Base-by-base conservation (phyloP, 495 filamentous ascomycete species). In the Annulohypoxylon bovei region DNA sequence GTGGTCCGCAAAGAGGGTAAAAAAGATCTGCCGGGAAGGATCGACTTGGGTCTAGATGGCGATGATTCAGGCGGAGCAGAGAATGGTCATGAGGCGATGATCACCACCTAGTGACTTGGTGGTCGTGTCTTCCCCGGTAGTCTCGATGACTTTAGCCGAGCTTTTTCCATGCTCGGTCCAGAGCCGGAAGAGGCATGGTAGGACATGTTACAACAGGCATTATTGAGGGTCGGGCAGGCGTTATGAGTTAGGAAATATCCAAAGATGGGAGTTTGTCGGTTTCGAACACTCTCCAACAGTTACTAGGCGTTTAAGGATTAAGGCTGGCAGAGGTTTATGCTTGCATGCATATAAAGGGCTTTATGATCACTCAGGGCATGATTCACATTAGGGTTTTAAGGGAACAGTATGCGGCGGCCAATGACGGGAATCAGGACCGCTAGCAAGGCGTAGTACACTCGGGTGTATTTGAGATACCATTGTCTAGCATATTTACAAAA, bases 1-100 rank as follows among this genome's bases (percentile, higher is more conserved):
- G 90, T 90, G 67, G 92, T 91, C 12, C 81, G 92, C 64, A 75
- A 75, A 39, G 86, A 90, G 28, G 82, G 86, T 35, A 94, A 91
- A 73, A 91, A 88, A 71, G 88, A 94, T 68, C 77, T 98, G 7
- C 95, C 93, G 1, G 83, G 88, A 18, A 81, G 80, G 37, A 81
- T 97, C 54, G 89, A 91, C 27, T 81, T 97, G 40, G 93, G 92
- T 7, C 84, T 97, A 2, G 85, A 87, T 73, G 78, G 73, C 68
- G 85, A 78, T 64, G 79, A 82, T 40, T 72, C 73, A 20, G 79
- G 78, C 42, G 68, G 28, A 76, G 70, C 18, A 14, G 77, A 82
- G 30, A 82, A 82, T 57, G 85, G 87, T 49, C 77, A 86, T 59
- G 89, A 90, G 63, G 79, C 82, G 12, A 90, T 91, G 88, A 84